Conservation (phyloP, 1,284 basidiomycete species). For the Ustilago bromivora region DNA sequence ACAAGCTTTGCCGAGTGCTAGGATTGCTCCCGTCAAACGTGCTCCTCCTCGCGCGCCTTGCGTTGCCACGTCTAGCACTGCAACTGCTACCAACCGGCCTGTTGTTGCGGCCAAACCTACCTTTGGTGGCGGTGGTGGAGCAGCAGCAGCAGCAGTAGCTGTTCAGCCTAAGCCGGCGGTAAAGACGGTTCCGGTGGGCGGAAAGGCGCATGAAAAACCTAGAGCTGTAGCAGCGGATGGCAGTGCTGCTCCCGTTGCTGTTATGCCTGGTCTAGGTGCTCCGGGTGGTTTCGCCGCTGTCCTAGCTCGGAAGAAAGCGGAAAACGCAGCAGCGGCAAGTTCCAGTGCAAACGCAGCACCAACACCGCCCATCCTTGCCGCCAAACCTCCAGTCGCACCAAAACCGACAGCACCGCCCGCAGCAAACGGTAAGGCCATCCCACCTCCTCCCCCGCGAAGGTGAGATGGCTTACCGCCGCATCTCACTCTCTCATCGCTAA, state of each 20-base stretch:
- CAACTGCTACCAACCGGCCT: constrained; percentile 30
- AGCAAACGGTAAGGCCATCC: constrained; percentile 48
- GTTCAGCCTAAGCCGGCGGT: constrained; percentile 72
- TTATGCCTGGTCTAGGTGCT: constrained; percentile 71
- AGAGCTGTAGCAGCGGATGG: constrained; percentile 62
- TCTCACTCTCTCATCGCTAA: no score
- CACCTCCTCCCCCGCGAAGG: constrained; percentile 51
- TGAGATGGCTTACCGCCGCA: neutral
- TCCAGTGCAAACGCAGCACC: constrained; percentile 24
- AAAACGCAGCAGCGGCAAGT: constrained; percentile 52
- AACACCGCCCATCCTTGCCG: constrained; percentile 22
- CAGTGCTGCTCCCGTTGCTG: constrained; percentile 69
- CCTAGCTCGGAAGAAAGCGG: constrained; percentile 70
- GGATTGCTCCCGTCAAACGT: constrained; percentile 62
- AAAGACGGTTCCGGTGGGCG: constrained; percentile 58
- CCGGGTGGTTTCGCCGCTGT: constrained; percentile 70
- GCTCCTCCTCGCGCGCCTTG: constrained; percentile 70
- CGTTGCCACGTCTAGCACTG: constrained; percentile 42
- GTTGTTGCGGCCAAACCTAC: constrained; percentile 50
- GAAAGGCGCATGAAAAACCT: constrained; percentile 70
- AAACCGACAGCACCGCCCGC: constrained; percentile 38
- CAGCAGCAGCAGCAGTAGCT: constrained; percentile 72
- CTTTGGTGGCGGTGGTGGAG: constrained; percentile 33
- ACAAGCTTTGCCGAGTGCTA: constrained; percentile 75
- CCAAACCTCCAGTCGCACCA: constrained; percentile 46